Evolutionary conservation across 129 eudicot genomes (phyloP), one percentile per base, ranked within the genome.

Genomic region (Flaveria robusta): DNA sequence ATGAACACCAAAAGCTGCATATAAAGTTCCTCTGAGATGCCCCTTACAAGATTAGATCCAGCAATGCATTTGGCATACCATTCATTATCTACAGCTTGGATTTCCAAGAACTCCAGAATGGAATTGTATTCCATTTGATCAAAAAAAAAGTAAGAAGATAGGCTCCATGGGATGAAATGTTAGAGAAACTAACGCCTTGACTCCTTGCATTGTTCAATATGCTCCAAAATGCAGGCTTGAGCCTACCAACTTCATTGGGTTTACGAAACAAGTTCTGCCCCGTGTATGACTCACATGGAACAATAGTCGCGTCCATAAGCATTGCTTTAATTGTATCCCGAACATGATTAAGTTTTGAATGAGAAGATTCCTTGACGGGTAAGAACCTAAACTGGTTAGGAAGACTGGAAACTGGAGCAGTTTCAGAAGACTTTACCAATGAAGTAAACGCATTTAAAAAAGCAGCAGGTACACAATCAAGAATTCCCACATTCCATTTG

Each of bases 1-100:
- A 86, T 15, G 68, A 88, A 88, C 9, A 62, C 46, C 16, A 88
- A 81, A 77, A 88, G 81, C 51, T 86, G 82, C 43, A 79, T 9
- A 49, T 83, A 88, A 67, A 79, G 51, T 47, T 73, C 88, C 42
- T 88, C 90, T 3, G 76, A 52, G 8, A 81, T 84, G 10, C 83
- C 90, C 76, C 66, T 41, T 8, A 83, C 85, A 31, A 86, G 79
- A 52, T 88, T 66, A 16, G 88, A 83, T 59, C 88, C 76, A 50
- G 34, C 72, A 46, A 88, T 84, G 83, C 93, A 88, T 45, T 84
- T 88, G 3, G 84, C 67, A 45, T 88, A 88, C 89, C 92, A 88
- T 50, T 72, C 87, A 71, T 70, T 29, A 4, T 72, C 83, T 12
- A 88, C 86, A 45, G 16, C 5, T 50, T 74, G 1, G 20, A 88